phyloP scores from a whole-genome alignment of 139 green algal genomes.

The Parachlorella kessleri region DNA sequence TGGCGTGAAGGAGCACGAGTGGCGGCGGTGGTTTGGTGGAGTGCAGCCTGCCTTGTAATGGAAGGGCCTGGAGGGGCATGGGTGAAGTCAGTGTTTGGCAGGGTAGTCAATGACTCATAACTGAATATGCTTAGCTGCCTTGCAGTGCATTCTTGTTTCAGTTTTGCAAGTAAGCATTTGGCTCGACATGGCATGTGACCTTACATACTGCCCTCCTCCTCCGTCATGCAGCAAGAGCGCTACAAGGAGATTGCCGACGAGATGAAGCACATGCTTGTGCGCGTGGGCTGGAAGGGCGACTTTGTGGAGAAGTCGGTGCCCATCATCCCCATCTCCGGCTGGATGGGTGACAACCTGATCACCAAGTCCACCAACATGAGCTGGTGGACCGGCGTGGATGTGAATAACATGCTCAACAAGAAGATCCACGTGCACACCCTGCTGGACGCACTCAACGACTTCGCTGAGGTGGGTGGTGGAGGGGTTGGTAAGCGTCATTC shows the following conservation, averaged over 20 bases:
- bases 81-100: background rate
- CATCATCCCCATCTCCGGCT: constrained; percentile 98
- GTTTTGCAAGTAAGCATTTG: too few species aligned
- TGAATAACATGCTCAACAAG: constrained; percentile 1
- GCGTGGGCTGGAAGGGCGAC: constrained; percentile 80
- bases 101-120: background rate
- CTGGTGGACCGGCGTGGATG: constrained; percentile 63
- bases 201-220: background rate
- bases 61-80: too few species aligned
- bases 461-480: constrained; percentile 54
- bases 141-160: too few species aligned
- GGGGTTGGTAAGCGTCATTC: too few species aligned
- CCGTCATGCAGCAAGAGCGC: constrained; percentile 61
- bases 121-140: background rate
- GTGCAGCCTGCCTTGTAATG: too few species aligned
- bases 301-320: constrained; percentile 89
- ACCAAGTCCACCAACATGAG: constrained; percentile 92
- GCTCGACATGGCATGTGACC: too few species aligned
- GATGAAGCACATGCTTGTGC: constrained; percentile 92
- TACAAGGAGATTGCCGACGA: constrained; percentile 98
- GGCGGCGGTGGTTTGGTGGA: too few species aligned
- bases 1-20: too few species aligned
- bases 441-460: constrained; percentile 90
- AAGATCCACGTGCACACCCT: constrained; percentile 78
- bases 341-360: constrained; percentile 99